A percentile compares a stretch with the other conserved stretches of the same genome.
These are phyloP conservation scores for Aspergillus calidoustus DNA, from an alignment of 2,329 filamentous ascomycete species.

Conservation along the genomic window DNA sequence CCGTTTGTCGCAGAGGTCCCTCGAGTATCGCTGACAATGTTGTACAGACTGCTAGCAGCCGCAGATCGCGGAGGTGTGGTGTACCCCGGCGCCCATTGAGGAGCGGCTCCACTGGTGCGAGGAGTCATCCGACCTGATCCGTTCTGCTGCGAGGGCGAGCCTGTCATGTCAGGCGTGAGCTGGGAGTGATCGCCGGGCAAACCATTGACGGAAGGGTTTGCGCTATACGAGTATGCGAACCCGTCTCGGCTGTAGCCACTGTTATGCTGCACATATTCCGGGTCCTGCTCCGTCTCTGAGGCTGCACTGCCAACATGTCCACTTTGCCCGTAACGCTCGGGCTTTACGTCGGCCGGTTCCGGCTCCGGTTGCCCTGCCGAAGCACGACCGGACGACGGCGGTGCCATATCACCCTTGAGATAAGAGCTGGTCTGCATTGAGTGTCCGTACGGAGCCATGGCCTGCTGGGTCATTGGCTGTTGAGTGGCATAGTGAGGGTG, in stretches of 20 bases:
- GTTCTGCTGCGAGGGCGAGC: constrained; percentile 77
- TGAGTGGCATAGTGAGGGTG: constrained; percentile 72
- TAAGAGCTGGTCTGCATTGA: constrained; percentile 62
- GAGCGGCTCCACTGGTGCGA: constrained; percentile 72
- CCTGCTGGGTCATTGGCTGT: constrained; percentile 62
- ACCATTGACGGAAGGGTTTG: constrained; percentile 67
- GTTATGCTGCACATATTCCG: constrained; percentile 86
- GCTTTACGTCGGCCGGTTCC: constrained; percentile 71
- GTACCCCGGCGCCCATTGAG: constrained; percentile 78
- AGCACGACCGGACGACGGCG: constrained; percentile 71
- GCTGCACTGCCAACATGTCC: constrained; percentile 59
- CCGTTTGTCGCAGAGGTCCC: constrained; percentile 64
- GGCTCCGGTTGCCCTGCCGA: constrained; percentile 61
- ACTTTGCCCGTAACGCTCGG: constrained; percentile 66
- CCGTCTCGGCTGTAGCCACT: constrained; percentile 68
- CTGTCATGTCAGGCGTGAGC: constrained; percentile 79
- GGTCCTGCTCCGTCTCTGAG: constrained; percentile 66
- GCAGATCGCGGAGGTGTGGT: constrained; percentile 74
- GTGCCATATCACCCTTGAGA: constrained; percentile 86
- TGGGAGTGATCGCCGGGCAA: constrained; percentile 75
- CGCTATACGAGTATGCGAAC: constrained; percentile 74
- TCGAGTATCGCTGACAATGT: constrained; percentile 82
- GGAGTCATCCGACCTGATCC: constrained; percentile 84
- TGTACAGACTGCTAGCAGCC: constrained; percentile 82
- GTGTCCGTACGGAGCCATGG: constrained; percentile 70